phyloP scores from a whole-genome alignment of 257 asterid genomes.

The Jacaranda copaia region DNA sequence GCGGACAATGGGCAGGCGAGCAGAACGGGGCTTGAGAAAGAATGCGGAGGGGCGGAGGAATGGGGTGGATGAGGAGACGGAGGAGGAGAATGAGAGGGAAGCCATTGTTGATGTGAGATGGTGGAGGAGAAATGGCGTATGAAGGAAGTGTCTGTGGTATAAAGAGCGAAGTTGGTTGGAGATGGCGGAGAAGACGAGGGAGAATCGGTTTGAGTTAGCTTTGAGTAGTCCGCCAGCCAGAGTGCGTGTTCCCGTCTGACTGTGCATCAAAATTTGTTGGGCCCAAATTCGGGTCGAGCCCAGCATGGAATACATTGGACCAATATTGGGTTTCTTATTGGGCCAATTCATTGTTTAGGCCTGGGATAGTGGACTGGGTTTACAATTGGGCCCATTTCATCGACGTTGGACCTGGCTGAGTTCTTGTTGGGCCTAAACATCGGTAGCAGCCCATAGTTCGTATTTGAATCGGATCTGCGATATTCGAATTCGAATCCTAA shows the following conservation, averaged over 20 bases:
- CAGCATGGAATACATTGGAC: no score
- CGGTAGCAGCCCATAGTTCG: no score
- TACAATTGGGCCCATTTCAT: no score
- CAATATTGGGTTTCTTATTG: no score
- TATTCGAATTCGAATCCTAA: no score
- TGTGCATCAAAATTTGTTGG: no score
- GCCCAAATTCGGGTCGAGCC: no score
- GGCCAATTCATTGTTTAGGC: no score
- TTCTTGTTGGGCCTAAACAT: no score
- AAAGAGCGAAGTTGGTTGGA: neutral
- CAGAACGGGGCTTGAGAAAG: conserved; percentile 30
- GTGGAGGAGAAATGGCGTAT: neutral
- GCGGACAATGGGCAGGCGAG: conserved; percentile 35
- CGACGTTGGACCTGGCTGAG: no score
- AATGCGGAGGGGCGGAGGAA: conserved; percentile 45
- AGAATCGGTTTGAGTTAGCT: conserved; percentile 46
- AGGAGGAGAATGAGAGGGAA: conserved; percentile 57
- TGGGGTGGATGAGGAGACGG: conserved; percentile 51
- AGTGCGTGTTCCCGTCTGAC: neutral
- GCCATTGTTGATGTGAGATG: conserved; percentile 30
- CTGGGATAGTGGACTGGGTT: no score
- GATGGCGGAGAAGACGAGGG: conserved; percentile 67
- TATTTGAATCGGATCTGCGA: no score
- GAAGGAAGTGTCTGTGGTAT: conserved; percentile 10
- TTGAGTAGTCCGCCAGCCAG: conserved; percentile 42